phyloP scores from a whole-genome alignment of 164 flowering plant species.

The Tetrastigma voinierianum region DNA sequence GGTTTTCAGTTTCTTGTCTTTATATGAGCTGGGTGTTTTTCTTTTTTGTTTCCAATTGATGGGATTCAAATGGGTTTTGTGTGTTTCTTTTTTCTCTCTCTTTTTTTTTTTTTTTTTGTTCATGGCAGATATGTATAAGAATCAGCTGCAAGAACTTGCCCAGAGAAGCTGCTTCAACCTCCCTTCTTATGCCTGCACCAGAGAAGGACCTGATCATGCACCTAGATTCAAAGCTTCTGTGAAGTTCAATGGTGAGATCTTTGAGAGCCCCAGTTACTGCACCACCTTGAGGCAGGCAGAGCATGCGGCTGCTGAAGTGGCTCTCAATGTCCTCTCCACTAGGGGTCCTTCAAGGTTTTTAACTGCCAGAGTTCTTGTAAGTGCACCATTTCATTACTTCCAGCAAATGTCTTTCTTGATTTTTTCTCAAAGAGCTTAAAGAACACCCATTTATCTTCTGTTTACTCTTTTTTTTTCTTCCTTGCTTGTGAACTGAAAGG shows the following conservation, averaged over 20 bases:
- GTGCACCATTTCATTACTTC: conserved; percentile 11
- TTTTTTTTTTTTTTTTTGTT: conserved; percentile 6
- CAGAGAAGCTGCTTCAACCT: conserved; percentile 88
- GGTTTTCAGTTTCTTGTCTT: not conserved
- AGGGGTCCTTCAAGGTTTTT: conserved; percentile 69
- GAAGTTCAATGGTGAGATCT: conserved; percentile 83
- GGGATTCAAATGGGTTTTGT: no score
- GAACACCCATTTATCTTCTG: not conserved
- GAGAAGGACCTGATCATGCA: conserved; percentile 94
- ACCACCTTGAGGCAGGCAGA: conserved; percentile 80
- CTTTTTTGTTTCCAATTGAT: no score
- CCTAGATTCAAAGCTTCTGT: conserved; percentile 81
- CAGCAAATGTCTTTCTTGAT: not conserved
- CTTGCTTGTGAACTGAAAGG: conserved; percentile 29
- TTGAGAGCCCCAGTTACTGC: conserved; percentile 67
- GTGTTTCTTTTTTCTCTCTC: not conserved
- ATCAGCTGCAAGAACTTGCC: conserved; percentile 88
- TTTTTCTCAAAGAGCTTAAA: not conserved
- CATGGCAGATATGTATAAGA: conserved; percentile 62
- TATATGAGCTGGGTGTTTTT: not conserved
- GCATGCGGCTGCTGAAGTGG: conserved; percentile 87
- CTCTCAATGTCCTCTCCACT: conserved; percentile 59
- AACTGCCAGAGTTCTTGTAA: conserved; percentile 71
- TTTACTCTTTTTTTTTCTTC: not conserved
- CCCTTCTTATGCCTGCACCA: conserved; percentile 64